A percentile compares a stretch with the other conserved stretches of the same genome.
Evolutionary conservation across 495 filamentous ascomycete species (phyloP).

Genomic region (Hypoxylon fragiforme): DNA sequence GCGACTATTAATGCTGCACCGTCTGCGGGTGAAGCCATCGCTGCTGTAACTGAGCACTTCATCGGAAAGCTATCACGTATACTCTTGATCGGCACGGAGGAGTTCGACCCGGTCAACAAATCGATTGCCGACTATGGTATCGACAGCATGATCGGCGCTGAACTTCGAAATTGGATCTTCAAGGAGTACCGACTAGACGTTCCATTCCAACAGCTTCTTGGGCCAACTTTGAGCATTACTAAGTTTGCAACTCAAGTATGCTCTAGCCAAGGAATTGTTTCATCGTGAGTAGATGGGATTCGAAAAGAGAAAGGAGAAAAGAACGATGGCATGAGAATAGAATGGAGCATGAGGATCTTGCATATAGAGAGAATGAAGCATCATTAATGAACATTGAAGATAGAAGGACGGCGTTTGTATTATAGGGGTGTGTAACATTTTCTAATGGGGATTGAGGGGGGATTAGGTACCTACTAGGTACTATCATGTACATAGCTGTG

Average conservation of each 20-base stretch:
- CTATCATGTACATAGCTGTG: neutral
- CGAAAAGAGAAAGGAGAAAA: no score
- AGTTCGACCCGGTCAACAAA: slow-evolving; percentile 27
- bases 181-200: slow-evolving; percentile 47
- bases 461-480: neutral
- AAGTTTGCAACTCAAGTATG: neutral
- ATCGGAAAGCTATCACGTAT: slow-evolving; percentile 38
- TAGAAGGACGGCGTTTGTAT: no score
- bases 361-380: no score
- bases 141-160: slow-evolving; percentile 53
- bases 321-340: no score
- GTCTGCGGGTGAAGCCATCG: slow-evolving; percentile 10
- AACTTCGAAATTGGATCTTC: slow-evolving; percentile 53
- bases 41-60: slow-evolving; percentile 26
- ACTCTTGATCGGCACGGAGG: slow-evolving; percentile 34
- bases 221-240: slow-evolving; percentile 9
- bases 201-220: slow-evolving; percentile 43
- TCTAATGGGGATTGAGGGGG: no score
- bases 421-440: no score
- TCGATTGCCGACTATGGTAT: slow-evolving; percentile 46
- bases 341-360: no score
- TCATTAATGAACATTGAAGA: no score
- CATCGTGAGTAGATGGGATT: neutral
- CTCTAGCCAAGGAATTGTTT: neutral
- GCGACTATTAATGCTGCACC: slow-evolving; percentile 14